Conservation (phyloP, 129 eudicot species). For the Centaurea solstitialis region DNA sequence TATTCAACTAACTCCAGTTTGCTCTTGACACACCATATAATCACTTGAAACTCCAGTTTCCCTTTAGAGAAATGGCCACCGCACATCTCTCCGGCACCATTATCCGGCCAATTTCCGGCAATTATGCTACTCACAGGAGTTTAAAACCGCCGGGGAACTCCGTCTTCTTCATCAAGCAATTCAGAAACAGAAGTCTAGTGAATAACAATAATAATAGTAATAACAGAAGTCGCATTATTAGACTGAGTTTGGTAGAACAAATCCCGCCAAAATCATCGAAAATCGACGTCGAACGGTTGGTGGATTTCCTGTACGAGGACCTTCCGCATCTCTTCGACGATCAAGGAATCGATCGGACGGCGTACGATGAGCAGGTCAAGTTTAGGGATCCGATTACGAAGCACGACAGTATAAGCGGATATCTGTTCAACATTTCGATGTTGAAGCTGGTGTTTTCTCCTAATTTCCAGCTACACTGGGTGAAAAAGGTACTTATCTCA, state of each 20-base stretch:
- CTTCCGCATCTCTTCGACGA: conserved; percentile 91
- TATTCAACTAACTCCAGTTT: too few species aligned
- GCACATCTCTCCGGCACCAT: conserved; percentile 51
- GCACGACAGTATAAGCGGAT: conserved; percentile 75
- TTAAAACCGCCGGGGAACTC: conserved; percentile 10
- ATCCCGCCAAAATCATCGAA: conserved; percentile 45
- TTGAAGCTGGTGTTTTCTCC: conserved; percentile 79
- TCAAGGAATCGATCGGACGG: conserved; percentile 87
- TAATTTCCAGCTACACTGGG: conserved; percentile 85
- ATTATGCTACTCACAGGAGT: neutral
- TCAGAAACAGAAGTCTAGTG: conserved; percentile 11
- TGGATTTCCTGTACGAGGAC: conserved; percentile 78
- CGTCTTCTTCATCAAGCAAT: conserved; percentile 31
- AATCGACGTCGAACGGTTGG: conserved; percentile 44
- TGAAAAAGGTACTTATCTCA: conserved; percentile 57
- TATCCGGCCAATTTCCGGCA: conserved; percentile 54
- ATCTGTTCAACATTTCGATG: conserved; percentile 79
- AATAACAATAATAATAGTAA: neutral
- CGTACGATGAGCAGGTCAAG: conserved; percentile 77
- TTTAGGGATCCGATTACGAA: conserved; percentile 91
- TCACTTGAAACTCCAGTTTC: too few species aligned
- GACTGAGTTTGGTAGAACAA: conserved; percentile 48
- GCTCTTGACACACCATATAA: too few species aligned
- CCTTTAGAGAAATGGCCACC: conserved; percentile 50
- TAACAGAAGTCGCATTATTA: conserved; percentile 21